Evolutionary conservation across 2,329 filamentous ascomycete species (phyloP), one percentile per base, ranked within the genome.

Genomic region (Colletotrichum plurivorum): DNA sequence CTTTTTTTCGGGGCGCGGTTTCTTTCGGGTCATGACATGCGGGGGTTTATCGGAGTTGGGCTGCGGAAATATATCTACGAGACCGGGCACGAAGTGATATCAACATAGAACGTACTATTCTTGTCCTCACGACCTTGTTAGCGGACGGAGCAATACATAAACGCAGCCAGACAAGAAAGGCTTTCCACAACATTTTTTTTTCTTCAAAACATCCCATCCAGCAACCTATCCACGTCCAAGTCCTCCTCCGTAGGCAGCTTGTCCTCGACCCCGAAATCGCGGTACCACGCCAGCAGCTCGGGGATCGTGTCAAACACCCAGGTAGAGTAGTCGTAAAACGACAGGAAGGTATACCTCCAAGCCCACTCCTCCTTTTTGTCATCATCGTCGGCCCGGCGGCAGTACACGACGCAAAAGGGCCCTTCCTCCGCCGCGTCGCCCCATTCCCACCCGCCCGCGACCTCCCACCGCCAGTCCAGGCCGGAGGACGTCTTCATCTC

Each of bases 391-490:
- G n/a, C 27, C 45, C 27, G 25, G 7, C 56, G 27, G 45, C 56
- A 59, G 31, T 59, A 59, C 56, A 59, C 56, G 3, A 18, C 56
- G n/a, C 56, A 59, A 41, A 59, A 59, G 16, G n/a, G 15, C 25
- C 56, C 56, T 6, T 51, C 56, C 27, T 46, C 41, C 41, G 7
- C 31, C 22, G 20, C 39, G 6, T 59, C 56, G 13, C 56, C 56
- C 3, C 16, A 8, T 9, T 39, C 27, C 56, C 56, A 59, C 12
- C 56, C 56, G 18, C 45, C 56, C 27, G 45, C 56, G n/a, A 59
- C 56, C 56, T 59, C 56, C 56, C 56, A 59, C 7, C 25, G 25
- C 18, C 16, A n/a, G 12, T 27, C 56, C 12, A 59, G 8, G 6
- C 56, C 56, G n/a, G 36, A 22, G 25, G 39, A 20, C 25, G n/a